These are phyloP conservation scores for Trebouxia sp. DNA, from an alignment of 139 green algal genomes.

Conservation along the genomic window DNA sequence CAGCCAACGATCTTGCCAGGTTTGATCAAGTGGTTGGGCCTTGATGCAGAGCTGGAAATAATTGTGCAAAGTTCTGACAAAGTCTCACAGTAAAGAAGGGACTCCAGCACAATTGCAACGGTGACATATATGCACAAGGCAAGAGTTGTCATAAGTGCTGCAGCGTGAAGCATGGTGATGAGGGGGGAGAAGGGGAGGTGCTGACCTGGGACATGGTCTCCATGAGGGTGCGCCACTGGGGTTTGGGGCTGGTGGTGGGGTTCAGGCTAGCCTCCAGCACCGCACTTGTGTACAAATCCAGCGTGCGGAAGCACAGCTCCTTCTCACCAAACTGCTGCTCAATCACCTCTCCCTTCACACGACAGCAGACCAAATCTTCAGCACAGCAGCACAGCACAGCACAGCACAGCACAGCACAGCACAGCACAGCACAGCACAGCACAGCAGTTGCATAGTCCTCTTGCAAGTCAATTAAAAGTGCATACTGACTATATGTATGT, in stretches of 20 bases:
- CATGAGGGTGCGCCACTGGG: slow-evolving; percentile 79
- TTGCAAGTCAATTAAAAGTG: no score
- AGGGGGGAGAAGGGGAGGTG: not conserved
- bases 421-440: no score
- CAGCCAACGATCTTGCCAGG: no score
- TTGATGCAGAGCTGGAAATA: not conserved
- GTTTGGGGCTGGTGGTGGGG: slow-evolving; percentile 52
- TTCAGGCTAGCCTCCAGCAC: slow-evolving; percentile 82
- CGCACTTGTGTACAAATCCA: slow-evolving; percentile 88
- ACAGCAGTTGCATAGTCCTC: no score
- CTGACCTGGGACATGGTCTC: slow-evolving; percentile 66
- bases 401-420: no score
- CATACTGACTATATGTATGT: no score
- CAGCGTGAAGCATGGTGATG: not conserved
- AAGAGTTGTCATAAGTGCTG: not conserved
- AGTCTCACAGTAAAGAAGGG: no score
- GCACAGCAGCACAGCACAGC: no score
- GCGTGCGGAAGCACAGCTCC: slow-evolving; percentile 66
- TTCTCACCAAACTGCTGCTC: slow-evolving; percentile 83
- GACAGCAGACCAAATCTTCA: not conserved
- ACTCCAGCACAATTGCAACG: no score
- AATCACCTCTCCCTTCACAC: slow-evolving; percentile 73
- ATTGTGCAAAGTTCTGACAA: no score
- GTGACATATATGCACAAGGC: not conserved
- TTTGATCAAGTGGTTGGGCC: no score